Percentiles rank a stretch among this genome's conserved stretches.
Conservation (phyloP, 495 filamentous ascomycete genomes). For the Annulohypoxylon bovei region DNA sequence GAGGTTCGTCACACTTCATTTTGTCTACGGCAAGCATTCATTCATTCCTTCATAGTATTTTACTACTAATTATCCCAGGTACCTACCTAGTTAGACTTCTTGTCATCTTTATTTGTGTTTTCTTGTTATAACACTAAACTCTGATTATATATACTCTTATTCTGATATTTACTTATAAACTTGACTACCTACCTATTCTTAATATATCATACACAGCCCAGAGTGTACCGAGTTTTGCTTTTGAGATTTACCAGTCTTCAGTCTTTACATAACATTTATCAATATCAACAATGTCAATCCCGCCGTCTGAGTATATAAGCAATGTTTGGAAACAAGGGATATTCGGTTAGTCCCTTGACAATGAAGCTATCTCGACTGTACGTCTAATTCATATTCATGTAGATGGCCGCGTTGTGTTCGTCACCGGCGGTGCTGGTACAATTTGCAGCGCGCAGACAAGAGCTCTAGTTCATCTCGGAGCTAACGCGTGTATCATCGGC, state of each 20-base stretch:
- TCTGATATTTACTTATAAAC: background rate
- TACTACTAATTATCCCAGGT: no score
- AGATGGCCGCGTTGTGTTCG: constrained; percentile 93
- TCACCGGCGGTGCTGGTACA: constrained; percentile 91
- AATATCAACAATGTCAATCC: constrained; percentile 73
- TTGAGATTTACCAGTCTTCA: no score
- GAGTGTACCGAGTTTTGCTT: no score
- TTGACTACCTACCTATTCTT: background rate
- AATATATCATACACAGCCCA: background rate
- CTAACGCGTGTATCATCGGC: constrained; percentile 92
- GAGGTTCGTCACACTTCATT: constrained; percentile 11
- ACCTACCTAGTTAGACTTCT: no score
- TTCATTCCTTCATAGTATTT: background rate
- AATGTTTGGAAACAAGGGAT: constrained; percentile 85
- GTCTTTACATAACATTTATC: constrained; percentile 18
- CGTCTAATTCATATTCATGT: constrained; percentile 26
- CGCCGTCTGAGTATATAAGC: constrained; percentile 79
- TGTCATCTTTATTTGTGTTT: background rate
- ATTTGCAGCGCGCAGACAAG: constrained; percentile 95
- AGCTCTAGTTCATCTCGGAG: constrained; percentile 89
- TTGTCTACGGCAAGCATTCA: background rate
- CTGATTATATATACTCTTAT: background rate
- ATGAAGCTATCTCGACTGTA: background rate
- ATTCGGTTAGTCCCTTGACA: constrained; percentile 66
- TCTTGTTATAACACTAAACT: background rate